phyloP scores from a whole-genome alignment of 2,329 filamentous ascomycete genomes.

The Daldinia eschscholtzii region DNA sequence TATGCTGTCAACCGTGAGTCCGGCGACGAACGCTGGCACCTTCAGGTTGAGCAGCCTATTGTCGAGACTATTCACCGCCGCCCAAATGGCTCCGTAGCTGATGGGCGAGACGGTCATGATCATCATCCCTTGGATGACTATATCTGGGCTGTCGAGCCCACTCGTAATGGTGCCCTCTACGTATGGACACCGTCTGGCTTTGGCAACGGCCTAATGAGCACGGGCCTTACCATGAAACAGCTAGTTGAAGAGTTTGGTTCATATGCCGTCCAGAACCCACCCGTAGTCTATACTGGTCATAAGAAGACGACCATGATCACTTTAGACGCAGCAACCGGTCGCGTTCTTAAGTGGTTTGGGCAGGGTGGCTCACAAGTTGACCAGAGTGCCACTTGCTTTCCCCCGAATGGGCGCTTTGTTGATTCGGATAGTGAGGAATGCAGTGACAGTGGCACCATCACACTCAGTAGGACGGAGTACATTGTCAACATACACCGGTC shows the following conservation, averaged over 20 bases:
- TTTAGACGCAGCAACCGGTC: constrained; percentile 86
- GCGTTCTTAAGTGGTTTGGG: constrained; percentile 86
- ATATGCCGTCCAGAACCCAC: constrained; percentile 79
- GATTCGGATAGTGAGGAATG: constrained; percentile 78
- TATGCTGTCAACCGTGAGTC: constrained; percentile 91
- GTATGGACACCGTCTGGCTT: constrained; percentile 79
- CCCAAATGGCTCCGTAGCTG: constrained; percentile 71
- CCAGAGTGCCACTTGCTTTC: constrained; percentile 80
- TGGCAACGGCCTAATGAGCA: constrained; percentile 71
- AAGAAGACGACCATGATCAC: constrained; percentile 93
- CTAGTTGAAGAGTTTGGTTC: constrained; percentile 87
- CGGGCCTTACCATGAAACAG: constrained; percentile 83
- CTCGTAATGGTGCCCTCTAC: constrained; percentile 86
- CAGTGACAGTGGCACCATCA: constrained; percentile 82
- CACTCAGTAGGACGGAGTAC: constrained; percentile 89
- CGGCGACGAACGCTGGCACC: constrained; percentile 85
- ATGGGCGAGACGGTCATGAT: constrained; percentile 61
- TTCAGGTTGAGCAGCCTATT: constrained; percentile 87
- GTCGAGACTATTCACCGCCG: constrained; percentile 89
- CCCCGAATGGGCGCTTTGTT: constrained; percentile 74
- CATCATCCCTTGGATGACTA: constrained; percentile 82
- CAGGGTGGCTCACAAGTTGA: constrained; percentile 76
- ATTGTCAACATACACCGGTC: constrained; percentile 85
- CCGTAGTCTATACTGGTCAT: constrained; percentile 88
- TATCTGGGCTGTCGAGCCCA: constrained; percentile 95